Evolutionary conservation across 768 basidiomycete species (phyloP), one percentile per base, ranked within the genome.

Genomic region (Xerocomellus amylosporus): DNA sequence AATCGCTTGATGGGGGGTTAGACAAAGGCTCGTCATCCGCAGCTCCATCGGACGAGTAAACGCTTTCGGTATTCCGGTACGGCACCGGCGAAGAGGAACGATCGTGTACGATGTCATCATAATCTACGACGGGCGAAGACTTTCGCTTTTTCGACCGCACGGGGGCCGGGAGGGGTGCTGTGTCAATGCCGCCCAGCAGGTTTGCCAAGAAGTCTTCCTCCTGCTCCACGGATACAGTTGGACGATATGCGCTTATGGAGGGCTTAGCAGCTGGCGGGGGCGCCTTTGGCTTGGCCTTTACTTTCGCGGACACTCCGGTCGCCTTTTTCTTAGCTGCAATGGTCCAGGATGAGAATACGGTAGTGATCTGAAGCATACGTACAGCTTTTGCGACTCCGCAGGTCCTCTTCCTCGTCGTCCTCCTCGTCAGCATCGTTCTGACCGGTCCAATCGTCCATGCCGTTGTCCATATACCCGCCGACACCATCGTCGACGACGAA

Each of bases 401-500:
- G n/a, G 22, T 61, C 55, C 30, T 74, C 71, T 5, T 73, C 73
- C 17, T 71, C 74, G 8, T 84, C 85, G 39, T 81, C 81, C 49
- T 83, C 84, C 9, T 74, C 75, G 14, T 85, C 81, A 8, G 79
- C 78, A 44, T 80, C 77, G 28, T 79, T 77, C 9, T 75, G 81
- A 26, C 79, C 80, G 31, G 80, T 82, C 87, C 92, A 98, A 64
- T 96, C 94, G 54, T 98, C 97, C 85, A 93, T 87, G 5, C 97
- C 97, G 66, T 97, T 92, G 74, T 99, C 97, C 69, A 88, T 86
- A 64, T 99, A 98, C 6, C 93, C 97, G 14, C 77, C 81, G 0
- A 88, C 81, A 26, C 93, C 93, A 73, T 98, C 97, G 64, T 98
- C 97, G 36, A 89, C 87, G 19, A 98, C 91, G 58, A 99, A 99